These are phyloP conservation scores for Saprolegnia diclina DNA, from an alignment of 352 stramenopile species.

Conservation along the genomic window DNA sequence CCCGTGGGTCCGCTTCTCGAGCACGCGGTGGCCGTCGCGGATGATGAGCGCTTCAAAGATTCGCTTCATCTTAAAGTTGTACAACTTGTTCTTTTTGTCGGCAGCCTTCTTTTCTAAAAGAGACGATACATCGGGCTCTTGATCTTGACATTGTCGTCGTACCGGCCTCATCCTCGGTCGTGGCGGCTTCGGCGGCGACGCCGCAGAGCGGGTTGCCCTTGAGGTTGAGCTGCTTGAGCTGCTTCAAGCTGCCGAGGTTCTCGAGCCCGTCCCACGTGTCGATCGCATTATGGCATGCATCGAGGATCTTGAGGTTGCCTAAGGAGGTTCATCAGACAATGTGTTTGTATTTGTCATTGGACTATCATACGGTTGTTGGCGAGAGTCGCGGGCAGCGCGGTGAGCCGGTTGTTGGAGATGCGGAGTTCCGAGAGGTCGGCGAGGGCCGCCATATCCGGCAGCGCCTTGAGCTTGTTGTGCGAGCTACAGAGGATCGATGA, in stretches of 20 bases:
- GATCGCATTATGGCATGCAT: slow-evolving; percentile 77
- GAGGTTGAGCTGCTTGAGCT: slow-evolving; percentile 74
- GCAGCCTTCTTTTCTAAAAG: slow-evolving; percentile 59
- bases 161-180: slow-evolving; percentile 23
- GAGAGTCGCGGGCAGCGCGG: slow-evolving; percentile 50
- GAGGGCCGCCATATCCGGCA: slow-evolving; percentile 62
- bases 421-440: slow-evolving; percentile 68
- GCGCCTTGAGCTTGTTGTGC: slow-evolving; percentile 66
- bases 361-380: slow-evolving; percentile 67
- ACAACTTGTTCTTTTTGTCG: slow-evolving; percentile 80
- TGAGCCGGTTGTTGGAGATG: slow-evolving; percentile 77
- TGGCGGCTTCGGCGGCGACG: slow-evolving; percentile 35
- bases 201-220: slow-evolving; percentile 75
- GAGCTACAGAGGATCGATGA: slow-evolving; percentile 36
- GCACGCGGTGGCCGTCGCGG: slow-evolving; percentile 62
- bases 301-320: slow-evolving; percentile 77
- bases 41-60: slow-evolving; percentile 76
- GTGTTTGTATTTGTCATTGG: too few species aligned
- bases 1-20: slow-evolving; percentile 78
- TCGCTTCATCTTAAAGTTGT: slow-evolving; percentile 87
- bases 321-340: slow-evolving; percentile 9
- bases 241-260: slow-evolving; percentile 45
- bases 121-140: neutral
- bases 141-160: slow-evolving; percentile 20
- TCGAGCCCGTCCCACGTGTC: slow-evolving; percentile 75